Evolutionary conservation across 495 filamentous ascomycete genomes (phyloP).

Genomic region (Neurospora hispaniola): DNA sequence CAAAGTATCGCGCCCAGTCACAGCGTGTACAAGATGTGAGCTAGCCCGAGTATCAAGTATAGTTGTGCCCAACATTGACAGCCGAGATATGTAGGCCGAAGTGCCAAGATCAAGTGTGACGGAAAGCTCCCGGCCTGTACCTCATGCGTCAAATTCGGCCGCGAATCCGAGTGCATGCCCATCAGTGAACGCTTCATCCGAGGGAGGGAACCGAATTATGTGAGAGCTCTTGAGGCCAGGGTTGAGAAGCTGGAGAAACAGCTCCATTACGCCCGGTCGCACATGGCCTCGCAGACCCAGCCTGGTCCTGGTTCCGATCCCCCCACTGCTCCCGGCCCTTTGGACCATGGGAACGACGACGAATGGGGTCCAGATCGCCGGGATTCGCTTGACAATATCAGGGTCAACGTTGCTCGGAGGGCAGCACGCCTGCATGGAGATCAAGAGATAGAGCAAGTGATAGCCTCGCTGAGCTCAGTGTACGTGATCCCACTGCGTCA

Average conservation of each 20-base stretch:
- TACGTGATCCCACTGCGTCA: background rate
- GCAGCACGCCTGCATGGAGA: constrained; percentile 25
- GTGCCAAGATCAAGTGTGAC: constrained; percentile 92
- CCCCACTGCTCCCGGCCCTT: constrained; percentile 23
- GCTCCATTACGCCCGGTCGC: constrained; percentile 48
- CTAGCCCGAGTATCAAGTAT: background rate
- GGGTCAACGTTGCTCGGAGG: constrained; percentile 49
- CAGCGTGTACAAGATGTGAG: constrained; percentile 81
- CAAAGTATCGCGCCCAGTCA: constrained; percentile 82
- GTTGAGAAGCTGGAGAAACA: constrained; percentile 75
- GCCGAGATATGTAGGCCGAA: constrained; percentile 39
- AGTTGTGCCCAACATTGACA: constrained; percentile 11
- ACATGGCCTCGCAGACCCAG: constrained; percentile 37
- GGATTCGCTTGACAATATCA: constrained; percentile 47
- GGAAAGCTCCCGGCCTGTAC: constrained; percentile 89
- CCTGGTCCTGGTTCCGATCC: constrained; percentile 31
- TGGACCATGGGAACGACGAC: background rate
- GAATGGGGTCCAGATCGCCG: constrained; percentile 32
- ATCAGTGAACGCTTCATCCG: constrained; percentile 89
- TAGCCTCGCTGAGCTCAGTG: background rate
- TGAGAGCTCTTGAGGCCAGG: constrained; percentile 78
- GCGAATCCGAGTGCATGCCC: constrained; percentile 74
- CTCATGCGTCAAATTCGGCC: constrained; percentile 78
- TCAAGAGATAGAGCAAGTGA: background rate
- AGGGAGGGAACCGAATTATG: constrained; percentile 91